These are phyloP conservation scores for Tephrocybe sp. DNA, from an alignment of 768 basidiomycete species.

Conservation along the genomic window DNA sequence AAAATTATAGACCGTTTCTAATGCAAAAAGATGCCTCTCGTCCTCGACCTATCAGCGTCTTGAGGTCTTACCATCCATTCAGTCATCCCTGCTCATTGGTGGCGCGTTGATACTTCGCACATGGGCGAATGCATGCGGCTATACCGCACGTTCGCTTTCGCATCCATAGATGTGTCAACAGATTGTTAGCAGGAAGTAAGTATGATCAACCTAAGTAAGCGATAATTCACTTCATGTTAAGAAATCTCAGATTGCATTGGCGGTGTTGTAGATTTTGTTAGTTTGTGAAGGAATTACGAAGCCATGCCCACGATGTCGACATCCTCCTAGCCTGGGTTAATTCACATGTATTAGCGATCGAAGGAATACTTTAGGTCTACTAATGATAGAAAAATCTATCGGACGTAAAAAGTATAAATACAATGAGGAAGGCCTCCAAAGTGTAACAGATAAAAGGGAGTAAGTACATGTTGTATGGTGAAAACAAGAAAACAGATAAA, in stretches of 20 bases:
- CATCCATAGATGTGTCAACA: not conserved
- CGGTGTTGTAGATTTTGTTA: too few relatives aligned
- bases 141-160: not conserved
- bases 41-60: too few relatives aligned
- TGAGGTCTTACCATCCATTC: too few relatives aligned
- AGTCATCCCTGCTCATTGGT: too few relatives aligned
- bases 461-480: constrained; percentile 11
- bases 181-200: not conserved
- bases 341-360: not conserved
- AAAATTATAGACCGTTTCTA: too few relatives aligned
- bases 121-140: not conserved
- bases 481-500: constrained; percentile 1
- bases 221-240: too few relatives aligned
- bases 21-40: too few relatives aligned
- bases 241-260: too few relatives aligned
- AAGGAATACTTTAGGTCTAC: constrained; percentile 5
- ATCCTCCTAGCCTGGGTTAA: too few relatives aligned
- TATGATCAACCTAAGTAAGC: too few relatives aligned
- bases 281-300: not conserved
- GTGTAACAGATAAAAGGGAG: not conserved
- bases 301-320: too few relatives aligned
- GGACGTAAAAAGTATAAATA: constrained; percentile 8
- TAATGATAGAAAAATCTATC: constrained; percentile 12
- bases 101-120: too few relatives aligned
- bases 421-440: constrained; percentile 6